Conservation (phyloP, 352 stramenopile genomes). For the Globisporangium solare region DNA sequence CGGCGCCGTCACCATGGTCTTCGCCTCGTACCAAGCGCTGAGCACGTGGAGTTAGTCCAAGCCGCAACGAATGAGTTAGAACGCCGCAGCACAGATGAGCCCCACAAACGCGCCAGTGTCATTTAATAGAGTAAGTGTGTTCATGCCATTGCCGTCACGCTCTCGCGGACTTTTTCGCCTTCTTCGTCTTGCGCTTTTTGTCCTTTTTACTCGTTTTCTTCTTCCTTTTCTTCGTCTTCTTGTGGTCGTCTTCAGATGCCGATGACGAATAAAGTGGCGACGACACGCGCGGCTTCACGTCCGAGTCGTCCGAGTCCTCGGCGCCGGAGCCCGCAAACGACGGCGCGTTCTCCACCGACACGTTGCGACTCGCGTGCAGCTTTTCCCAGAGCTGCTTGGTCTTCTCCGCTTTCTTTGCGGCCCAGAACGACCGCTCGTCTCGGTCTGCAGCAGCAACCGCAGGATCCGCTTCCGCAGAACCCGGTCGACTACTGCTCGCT, state of each 20-base stretch:
- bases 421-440: conserved; percentile 50
- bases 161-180: conserved; percentile 9
- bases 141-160: neutral
- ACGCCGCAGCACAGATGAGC: neutral
- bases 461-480: no score
- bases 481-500: no score
- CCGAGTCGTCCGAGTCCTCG: conserved; percentile 40
- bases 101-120: neutral
- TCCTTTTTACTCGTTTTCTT: conserved; percentile 23
- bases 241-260: conserved; percentile 19
- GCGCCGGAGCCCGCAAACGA: conserved; percentile 22
- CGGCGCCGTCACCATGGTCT: conserved; percentile 56
- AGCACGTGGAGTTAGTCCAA: conserved; percentile 34
- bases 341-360: conserved; percentile 48
- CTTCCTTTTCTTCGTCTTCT: conserved; percentile 24
- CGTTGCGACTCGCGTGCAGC: conserved; percentile 27
- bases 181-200: conserved; percentile 16
- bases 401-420: conserved; percentile 49
- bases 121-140: conserved; percentile 14
- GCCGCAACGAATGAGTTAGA: neutral
- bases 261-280: conserved; percentile 1
- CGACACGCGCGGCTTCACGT: conserved; percentile 20
- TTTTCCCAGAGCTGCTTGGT: conserved; percentile 50
- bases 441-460: no score
- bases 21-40: conserved; percentile 51